Percentiles rank a stretch among this genome's conserved stretches.
Evolutionary conservation across 2,329 filamentous ascomycete species (phyloP).

Genomic region (Cladosporium halotolerans): DNA sequence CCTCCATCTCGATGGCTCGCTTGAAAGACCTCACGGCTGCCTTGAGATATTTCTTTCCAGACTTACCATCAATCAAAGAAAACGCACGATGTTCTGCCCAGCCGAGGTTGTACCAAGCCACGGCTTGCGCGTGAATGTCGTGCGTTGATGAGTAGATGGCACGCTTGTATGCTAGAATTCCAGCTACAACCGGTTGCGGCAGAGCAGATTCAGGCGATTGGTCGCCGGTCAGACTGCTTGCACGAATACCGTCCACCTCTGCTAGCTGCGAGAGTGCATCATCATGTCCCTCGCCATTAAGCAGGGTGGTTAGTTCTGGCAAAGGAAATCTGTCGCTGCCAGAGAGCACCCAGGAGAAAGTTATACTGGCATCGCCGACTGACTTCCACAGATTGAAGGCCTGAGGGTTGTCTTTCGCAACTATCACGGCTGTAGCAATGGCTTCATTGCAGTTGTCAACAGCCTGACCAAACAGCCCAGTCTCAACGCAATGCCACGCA

Average conservation of each 20-base stretch:
- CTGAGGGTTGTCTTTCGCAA: constrained; percentile 55
- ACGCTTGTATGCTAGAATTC: constrained; percentile 78
- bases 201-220: constrained; percentile 23
- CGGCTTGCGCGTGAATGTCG: constrained; percentile 81
- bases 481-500: constrained; percentile 69
- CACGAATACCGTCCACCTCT: constrained; percentile 41
- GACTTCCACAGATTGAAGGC: constrained; percentile 96
- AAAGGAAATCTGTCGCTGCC: constrained; percentile 58
- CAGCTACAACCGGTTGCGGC: constrained; percentile 52
- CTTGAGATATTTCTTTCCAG: constrained; percentile 64
- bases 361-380: constrained; percentile 76
- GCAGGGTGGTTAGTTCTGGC: constrained; percentile 50
- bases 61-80: constrained; percentile 52
- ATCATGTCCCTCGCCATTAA: constrained; percentile 49
- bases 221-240: neutral
- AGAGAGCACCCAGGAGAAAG: constrained; percentile 74
- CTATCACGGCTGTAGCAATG: constrained; percentile 59
- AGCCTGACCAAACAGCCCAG: constrained; percentile 80
- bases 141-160: constrained; percentile 68
- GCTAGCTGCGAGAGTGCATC: constrained; percentile 57
- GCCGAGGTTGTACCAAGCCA: constrained; percentile 95
- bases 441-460: constrained; percentile 63
- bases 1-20: constrained; percentile 87
- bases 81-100: constrained; percentile 88
- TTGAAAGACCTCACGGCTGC: constrained; percentile 89